A percentile compares a stretch with the other conserved stretches of the same genome.
Conservation (phyloP, 1,284 basidiomycete genomes). For the Cryptococcus hybrid region DNA sequence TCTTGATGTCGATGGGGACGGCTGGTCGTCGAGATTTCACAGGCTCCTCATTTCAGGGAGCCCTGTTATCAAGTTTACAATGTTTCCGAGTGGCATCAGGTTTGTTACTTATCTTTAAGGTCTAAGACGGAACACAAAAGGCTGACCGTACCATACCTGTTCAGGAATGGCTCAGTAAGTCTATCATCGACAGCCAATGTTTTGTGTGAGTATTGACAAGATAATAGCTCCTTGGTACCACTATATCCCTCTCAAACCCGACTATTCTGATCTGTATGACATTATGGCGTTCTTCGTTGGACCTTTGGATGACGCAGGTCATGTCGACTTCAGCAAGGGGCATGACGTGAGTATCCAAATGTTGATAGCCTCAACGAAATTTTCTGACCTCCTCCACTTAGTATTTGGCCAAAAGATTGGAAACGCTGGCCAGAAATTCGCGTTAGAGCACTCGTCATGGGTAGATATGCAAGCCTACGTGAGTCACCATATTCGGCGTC, state of each 20-base stretch:
- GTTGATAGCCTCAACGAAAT: not conserved
- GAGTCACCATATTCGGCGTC: conserved; percentile 12
- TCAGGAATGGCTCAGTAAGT: conserved; percentile 38
- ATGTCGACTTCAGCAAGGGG: conserved; percentile 40
- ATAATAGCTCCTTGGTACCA: conserved; percentile 46
- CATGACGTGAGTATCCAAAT: conserved; percentile 23
- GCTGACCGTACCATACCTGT: conserved; percentile 9
- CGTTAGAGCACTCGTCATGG: conserved; percentile 52
- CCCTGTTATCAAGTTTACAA: conserved; percentile 50
- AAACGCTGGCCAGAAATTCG: conserved; percentile 51
- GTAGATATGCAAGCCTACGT: conserved; percentile 54
- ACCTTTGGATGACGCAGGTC: conserved; percentile 38
- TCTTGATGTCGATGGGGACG: conserved; percentile 53
- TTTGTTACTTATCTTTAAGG: too few relatives aligned
- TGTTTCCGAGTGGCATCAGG: conserved; percentile 50
- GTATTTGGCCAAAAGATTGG: conserved; percentile 46
- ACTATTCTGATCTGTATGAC: conserved; percentile 54
- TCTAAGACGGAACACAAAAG: conserved; percentile 23
- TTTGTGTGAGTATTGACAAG: not conserved
- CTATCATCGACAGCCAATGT: not conserved
- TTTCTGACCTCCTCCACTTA: not conserved
- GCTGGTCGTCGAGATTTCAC: conserved; percentile 51
- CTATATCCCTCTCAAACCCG: conserved; percentile 52
- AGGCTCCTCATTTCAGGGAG: conserved; percentile 48
- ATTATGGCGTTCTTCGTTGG: conserved; percentile 53